Conservation (phyloP, 257 asterid species). For the Ilex asprella region DNA sequence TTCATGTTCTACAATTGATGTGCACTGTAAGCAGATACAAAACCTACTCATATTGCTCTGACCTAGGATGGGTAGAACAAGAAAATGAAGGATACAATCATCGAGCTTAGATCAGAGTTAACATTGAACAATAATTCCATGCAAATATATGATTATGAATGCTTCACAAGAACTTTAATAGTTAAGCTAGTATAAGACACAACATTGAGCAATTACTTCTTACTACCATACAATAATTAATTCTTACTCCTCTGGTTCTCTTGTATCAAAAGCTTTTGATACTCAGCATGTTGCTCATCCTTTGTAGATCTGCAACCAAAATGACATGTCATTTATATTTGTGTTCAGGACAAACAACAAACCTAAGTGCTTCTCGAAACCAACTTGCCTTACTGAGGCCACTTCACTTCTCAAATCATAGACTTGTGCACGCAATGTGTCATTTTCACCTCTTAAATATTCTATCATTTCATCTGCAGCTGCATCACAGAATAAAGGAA, state of each 20-base stretch:
- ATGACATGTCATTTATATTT: constrained; percentile 10
- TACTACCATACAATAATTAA: neutral
- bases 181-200: too few species aligned
- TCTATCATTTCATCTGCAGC: constrained; percentile 73
- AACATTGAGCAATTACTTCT: too few species aligned
- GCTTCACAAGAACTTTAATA: too few species aligned
- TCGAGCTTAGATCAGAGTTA: too few species aligned
- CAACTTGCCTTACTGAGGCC: constrained; percentile 49
- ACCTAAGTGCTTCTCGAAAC: constrained; percentile 3
- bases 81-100: too few species aligned
- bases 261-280: constrained; percentile 51
- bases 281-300: constrained; percentile 41
- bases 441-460: constrained; percentile 56
- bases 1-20: too few species aligned
- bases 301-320: constrained; percentile 51
- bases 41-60: too few species aligned
- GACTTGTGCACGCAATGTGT: constrained; percentile 42
- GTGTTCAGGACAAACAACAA: constrained; percentile 7
- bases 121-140: too few species aligned
- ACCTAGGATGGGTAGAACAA: too few species aligned
- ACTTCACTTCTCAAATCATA: constrained; percentile 49
- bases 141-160: too few species aligned
- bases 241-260: constrained; percentile 63
- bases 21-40: too few species aligned
- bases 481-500: constrained; percentile 27